Evolutionary conservation across 169 alveolate genomes (phyloP), one percentile per base, ranked within the genome.

Genomic region (Plasmodium gaboni): DNA sequence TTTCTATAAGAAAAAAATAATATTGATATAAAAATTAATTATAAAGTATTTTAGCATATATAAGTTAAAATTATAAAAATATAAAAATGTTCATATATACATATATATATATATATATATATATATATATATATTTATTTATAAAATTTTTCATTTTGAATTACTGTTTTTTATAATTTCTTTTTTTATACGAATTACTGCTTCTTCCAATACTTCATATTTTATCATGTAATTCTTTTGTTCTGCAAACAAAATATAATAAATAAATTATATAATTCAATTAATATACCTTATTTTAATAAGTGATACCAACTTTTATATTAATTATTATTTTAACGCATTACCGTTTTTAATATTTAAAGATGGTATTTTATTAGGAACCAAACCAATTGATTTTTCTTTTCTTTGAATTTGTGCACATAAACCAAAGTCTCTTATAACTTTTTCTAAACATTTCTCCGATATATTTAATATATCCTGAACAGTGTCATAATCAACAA

Each of bases 361-460:
- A 12, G 65, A 74, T 28, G 88, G 88, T 15, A 74, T 74, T 24
- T 74, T 57, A 15, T 74, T 24, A 7, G 88, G 88, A 53, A 74
- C 88, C 46, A 74, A 44, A 61, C 88, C 88, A 19, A 74, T 74
- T 61, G 88, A 74, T 50, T 74, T 74, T 74, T 60, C 88, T 22
- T 74, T 74, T 64, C 88, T 74, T 24, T 74, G 88, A 6, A 74
- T 74, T 74, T 74, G 72, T 64, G 88, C 88, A 22, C 68, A 74
- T 32, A 74, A 60, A 19, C 46, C 61, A 60, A 74, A 74, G 6
- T 74, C 88, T 17, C 50, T 19, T 50, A 74, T 74, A 8, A 74
- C 88, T 15, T 74, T 71, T 60, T 74, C 73, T 74, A 74, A 74
- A 53, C 88, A 74, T 38, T 74, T 51, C 46, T 74, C 59, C 7